These are phyloP conservation scores for Daedaleopsis sinensis DNA, from an alignment of 768 basidiomycete genomes.

Conservation along the genomic window DNA sequence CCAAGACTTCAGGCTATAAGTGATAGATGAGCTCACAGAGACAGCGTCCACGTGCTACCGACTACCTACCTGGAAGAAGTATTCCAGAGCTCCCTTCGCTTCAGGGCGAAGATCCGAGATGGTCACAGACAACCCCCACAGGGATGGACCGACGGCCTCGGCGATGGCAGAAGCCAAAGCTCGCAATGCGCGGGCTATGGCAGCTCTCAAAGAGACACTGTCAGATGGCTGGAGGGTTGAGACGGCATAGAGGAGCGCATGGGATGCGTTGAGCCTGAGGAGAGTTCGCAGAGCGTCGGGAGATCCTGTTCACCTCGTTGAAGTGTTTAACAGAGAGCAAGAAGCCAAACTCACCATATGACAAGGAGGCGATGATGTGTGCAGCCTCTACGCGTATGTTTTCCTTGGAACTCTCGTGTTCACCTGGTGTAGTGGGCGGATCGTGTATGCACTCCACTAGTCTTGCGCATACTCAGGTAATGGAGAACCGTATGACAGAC, in stretches of 20 bases:
- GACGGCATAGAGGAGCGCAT: constrained; percentile 65
- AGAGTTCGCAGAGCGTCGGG: constrained; percentile 60
- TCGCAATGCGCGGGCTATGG: constrained; percentile 66
- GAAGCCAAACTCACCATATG: constrained; percentile 51
- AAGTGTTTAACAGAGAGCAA: background rate
- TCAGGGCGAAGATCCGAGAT: constrained; percentile 44
- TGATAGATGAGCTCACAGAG: background rate
- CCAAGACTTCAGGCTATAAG: constrained; percentile 57
- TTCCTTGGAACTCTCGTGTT: constrained; percentile 43
- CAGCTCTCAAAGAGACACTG: constrained; percentile 47
- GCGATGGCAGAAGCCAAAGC: constrained; percentile 61
- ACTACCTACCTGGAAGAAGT: constrained; percentile 57
- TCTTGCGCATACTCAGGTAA: constrained; percentile 35
- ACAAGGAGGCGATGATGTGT: constrained; percentile 72
- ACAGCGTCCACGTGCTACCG: background rate
- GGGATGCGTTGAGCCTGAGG: constrained; percentile 57
- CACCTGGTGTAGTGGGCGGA: constrained; percentile 33
- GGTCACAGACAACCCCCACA: constrained; percentile 61
- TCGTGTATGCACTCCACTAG: constrained; percentile 64
- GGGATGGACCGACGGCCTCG: constrained; percentile 69
- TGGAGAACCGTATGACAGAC: background rate
- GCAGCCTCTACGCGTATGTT: constrained; percentile 73
- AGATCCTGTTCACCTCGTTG: constrained; percentile 47
- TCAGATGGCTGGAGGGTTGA: constrained; percentile 47
- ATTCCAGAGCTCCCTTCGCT: constrained; percentile 59